Base-by-base conservation (phyloP, 371 early-diverging fungal species). In the Batrachochytrium dendrobatidis region DNA sequence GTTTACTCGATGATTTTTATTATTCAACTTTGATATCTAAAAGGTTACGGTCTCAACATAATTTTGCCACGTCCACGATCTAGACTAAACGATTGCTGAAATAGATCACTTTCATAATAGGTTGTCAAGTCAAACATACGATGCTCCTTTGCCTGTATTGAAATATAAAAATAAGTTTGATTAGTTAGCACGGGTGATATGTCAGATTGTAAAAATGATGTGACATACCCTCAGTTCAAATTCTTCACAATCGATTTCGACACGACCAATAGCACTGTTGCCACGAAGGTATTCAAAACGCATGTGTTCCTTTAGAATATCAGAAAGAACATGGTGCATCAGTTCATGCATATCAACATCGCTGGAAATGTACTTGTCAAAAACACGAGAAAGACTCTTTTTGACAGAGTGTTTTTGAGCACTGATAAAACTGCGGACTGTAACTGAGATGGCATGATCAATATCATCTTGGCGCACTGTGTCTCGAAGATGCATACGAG, bases 391-490 rank as follows among this genome's bases (percentile, higher is more conserved):
- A 57, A 97, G 73, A 20, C 75, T 68, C 57, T 85, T 85, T 82
- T 87, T 88, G 60, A 99, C 92, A 22, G 95, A 91, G 71, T 83
- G 84, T 76, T 99, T 99, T 67, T 99, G 99, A 30, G 99, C 92
- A 24, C 82, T 79, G 60, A 99, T 90, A 76, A 99, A 99, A 55
- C 89, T 88, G 59, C 92, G 89, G 58, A 99, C 80, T 57, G 91
- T 88, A 5, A 97, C 90, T 25, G 84, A 78, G 64, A 99, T 98
- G 3, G 99, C 99, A 64, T 90, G 80, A 67, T 99, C 96, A 10
- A 99, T 83, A 75, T 99, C 99, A 63, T 90, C 92, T 28, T 84
- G 76, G 33, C 88, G 83, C 3, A 99, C 99, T 59, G 83, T 82
- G 61, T 92, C 92, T 49, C 98, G 88, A 46, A 99, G 79, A 65